phyloP scores from a whole-genome alignment of 2,329 filamentous ascomycete genomes.

The Metarhizium sp. region DNA sequence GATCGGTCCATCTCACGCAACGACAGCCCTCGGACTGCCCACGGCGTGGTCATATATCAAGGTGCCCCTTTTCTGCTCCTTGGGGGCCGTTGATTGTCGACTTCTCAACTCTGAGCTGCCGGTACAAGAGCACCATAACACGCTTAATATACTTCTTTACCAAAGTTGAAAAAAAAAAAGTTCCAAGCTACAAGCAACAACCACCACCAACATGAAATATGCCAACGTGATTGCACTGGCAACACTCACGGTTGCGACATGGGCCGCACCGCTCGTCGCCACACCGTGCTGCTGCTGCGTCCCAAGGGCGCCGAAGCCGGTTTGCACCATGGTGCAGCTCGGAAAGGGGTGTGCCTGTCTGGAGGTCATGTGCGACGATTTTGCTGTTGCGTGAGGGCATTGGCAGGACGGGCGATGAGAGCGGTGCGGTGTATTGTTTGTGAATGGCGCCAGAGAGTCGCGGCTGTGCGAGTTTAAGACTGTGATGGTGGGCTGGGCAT shows the following conservation, averaged over 20 bases:
- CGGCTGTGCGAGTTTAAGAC: too few species aligned
- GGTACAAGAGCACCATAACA: too few species aligned
- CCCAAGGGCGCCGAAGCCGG: not conserved
- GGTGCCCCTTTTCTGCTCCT: too few species aligned
- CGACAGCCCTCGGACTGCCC: too few species aligned
- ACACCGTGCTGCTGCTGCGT: not conserved
- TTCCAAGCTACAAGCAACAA: not conserved
- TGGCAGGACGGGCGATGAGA: too few species aligned
- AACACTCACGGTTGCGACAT: not conserved
- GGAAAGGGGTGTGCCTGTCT: not conserved
- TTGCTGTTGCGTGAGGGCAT: not conserved
- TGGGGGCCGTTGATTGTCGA: too few species aligned
- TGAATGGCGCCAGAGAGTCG: too few species aligned
- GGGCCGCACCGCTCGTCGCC: not conserved
- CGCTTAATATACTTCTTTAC: too few species aligned
- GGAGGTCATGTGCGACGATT: not conserved
- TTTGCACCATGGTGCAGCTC: not conserved
- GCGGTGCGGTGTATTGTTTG: too few species aligned
- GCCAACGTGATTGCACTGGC: not conserved
- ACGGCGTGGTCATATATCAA: too few species aligned
- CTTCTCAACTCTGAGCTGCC: too few species aligned
- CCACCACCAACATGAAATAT: not conserved
- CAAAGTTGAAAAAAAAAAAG: not conserved
- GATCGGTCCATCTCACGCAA: not conserved
- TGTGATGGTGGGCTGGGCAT: too few species aligned